Evolutionary conservation across 2,329 filamentous ascomycete genomes (phyloP).

Genomic region (Cladosporium sp.): DNA sequence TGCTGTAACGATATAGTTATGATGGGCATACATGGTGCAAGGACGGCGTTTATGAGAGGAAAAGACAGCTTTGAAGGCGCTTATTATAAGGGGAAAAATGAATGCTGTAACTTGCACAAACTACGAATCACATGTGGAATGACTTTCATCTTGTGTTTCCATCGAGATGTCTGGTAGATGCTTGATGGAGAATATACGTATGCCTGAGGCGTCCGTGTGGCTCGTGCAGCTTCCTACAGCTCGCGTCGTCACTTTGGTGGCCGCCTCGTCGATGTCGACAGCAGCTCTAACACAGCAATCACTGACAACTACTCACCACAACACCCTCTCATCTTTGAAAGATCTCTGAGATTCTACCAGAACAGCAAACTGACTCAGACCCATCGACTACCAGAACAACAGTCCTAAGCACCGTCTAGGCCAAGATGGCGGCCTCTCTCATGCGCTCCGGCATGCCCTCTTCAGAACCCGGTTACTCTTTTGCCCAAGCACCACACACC

Average conservation of each 20-base stretch:
- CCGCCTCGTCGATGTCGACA: not conserved
- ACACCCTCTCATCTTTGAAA: not conserved
- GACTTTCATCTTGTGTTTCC: too few species aligned
- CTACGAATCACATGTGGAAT: too few species aligned
- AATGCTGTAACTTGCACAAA: too few species aligned
- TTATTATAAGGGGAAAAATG: not conserved
- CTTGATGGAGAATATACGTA: not conserved
- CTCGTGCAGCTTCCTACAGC: not conserved
- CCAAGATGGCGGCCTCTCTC: constrained; percentile 50
- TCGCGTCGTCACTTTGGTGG: not conserved
- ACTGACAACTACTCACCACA: not conserved
- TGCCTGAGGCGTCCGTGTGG: not conserved
- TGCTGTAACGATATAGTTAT: constrained; percentile 6
- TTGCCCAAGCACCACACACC: constrained; percentile 48
- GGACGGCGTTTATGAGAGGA: not conserved
- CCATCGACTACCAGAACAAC: not conserved
- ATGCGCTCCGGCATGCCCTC: constrained; percentile 48
- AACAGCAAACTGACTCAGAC: too few species aligned
- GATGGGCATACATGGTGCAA: not conserved
- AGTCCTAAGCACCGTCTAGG: constrained; percentile 3
- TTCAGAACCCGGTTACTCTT: constrained; percentile 57
- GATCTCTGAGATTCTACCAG: too few species aligned
- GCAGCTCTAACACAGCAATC: constrained; percentile 2
- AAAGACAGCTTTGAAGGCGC: too few species aligned
- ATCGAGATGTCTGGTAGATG: too few species aligned